A percentile compares a stretch with the other conserved stretches of the same genome.
Conservation (phyloP, 345 rosid species). For the Jatropha curcas region DNA sequence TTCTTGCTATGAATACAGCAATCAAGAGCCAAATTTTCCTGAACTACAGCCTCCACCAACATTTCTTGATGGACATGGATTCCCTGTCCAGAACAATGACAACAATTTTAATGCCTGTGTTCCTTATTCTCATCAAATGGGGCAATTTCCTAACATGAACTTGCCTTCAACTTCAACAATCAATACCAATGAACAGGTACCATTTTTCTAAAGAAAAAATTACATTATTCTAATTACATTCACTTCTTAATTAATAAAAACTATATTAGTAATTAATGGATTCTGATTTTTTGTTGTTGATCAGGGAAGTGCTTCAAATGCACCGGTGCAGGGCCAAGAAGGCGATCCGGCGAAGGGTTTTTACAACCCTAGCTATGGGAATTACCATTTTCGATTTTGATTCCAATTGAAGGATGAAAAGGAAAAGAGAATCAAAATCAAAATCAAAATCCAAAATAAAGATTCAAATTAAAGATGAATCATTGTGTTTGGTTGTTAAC, state of each 20-base stretch:
- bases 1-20: neutral
- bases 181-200: conserved; percentile 19
- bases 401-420: conserved; percentile 11
- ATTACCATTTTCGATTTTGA: conserved; percentile 14
- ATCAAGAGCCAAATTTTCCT: conserved; percentile 9
- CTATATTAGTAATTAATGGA: too few relatives aligned
- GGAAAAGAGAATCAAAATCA: neutral
- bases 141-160: neutral
- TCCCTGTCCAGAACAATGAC: neutral
- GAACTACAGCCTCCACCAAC: conserved; percentile 11
- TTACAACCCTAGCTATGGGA: neutral
- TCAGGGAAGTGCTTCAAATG: neutral
- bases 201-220: neutral
- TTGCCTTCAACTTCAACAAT: neutral
- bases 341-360: neutral
- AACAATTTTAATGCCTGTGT: neutral
- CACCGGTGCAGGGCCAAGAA: neutral
- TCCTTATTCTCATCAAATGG: neutral
- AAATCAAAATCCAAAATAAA: neutral
- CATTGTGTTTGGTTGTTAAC: neutral
- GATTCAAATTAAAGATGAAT: too few relatives aligned
- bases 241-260: neutral
- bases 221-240: neutral
- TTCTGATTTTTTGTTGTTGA: too few relatives aligned
- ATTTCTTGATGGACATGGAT: neutral